Evolutionary conservation across 2,329 filamentous ascomycete species (phyloP).

Genomic region (Venturia oleaginea): DNA sequence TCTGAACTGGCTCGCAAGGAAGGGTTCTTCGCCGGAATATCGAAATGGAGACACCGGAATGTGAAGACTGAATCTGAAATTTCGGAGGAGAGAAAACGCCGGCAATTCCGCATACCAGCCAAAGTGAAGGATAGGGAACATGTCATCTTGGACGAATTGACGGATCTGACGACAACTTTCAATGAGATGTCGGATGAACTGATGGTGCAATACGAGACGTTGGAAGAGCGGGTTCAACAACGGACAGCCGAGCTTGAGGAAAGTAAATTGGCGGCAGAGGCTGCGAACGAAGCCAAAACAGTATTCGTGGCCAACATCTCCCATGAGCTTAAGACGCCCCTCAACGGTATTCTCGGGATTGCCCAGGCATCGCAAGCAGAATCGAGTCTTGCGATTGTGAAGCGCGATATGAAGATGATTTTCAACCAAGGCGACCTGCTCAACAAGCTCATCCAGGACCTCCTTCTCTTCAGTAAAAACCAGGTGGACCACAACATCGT

Average conservation of each 20-base stretch:
- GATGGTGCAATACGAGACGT: conserved; percentile 70
- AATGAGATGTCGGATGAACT: conserved; percentile 93
- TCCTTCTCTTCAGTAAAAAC: conserved; percentile 86
- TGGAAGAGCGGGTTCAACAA: conserved; percentile 77
- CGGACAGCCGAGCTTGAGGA: conserved; percentile 77
- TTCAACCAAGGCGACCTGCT: conserved; percentile 83
- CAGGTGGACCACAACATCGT: conserved; percentile 79
- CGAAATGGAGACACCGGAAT: conserved; percentile 21
- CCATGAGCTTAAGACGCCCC: conserved; percentile 80
- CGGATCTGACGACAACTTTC: conserved; percentile 75
- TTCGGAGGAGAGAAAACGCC: conserved; percentile 32
- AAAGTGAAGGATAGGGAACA: conserved; percentile 71
- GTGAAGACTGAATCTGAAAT: conserved; percentile 28
- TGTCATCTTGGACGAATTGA: conserved; percentile 71
- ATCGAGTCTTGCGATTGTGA: conserved; percentile 56
- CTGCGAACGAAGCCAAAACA: conserved; percentile 95
- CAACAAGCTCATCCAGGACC: conserved; percentile 76
- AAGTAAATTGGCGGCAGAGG: conserved; percentile 84
- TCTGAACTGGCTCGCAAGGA: conserved; percentile 35
- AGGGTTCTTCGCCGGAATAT: conserved; percentile 32
- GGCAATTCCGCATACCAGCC: conserved; percentile 72
- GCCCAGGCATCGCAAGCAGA: conserved; percentile 13
- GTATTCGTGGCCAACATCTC: conserved; percentile 94
- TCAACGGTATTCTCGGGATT: conserved; percentile 87
- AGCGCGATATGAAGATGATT: conserved; percentile 75